A percentile compares a stretch with the other conserved stretches of the same genome.
Evolutionary conservation across 169 alveolate genomes (phyloP).

Genomic region (Theileria equi): DNA sequence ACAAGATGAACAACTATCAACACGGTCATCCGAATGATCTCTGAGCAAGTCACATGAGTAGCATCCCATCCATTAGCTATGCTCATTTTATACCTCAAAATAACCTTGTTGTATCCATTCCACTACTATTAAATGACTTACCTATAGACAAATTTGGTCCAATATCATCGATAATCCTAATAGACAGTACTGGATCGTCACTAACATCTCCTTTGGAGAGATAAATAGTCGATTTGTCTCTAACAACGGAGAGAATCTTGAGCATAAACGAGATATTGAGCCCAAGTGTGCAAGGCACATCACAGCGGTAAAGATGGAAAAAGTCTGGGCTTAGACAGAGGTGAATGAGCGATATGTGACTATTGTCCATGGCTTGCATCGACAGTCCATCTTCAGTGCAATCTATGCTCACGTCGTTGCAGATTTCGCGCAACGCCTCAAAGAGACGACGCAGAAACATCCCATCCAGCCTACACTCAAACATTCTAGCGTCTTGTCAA

Average conservation of each 20-base stretch:
- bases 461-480: slow-evolving; percentile 77
- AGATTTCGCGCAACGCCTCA: slow-evolving; percentile 84
- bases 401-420: slow-evolving; percentile 86
- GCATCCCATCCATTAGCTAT: neutral
- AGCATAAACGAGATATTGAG: slow-evolving; percentile 75
- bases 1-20: neutral
- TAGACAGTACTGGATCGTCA: slow-evolving; percentile 61
- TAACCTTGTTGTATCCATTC: neutral
- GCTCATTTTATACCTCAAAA: neutral
- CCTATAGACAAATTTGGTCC: slow-evolving; percentile 22
- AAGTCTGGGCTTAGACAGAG: slow-evolving; percentile 81
- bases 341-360: slow-evolving; percentile 85
- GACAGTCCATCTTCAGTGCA: slow-evolving; percentile 84
- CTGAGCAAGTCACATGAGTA: neutral
- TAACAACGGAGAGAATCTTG: slow-evolving; percentile 71
- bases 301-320: slow-evolving; percentile 87
- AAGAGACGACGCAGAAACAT: slow-evolving; percentile 70
- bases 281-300: slow-evolving; percentile 75
- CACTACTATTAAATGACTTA: neutral
- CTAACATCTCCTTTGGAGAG: slow-evolving; percentile 69
- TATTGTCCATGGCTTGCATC: slow-evolving; percentile 89
- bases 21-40: neutral
- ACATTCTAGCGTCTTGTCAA: slow-evolving; percentile 51
- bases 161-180: slow-evolving; percentile 40
- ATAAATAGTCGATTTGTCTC: slow-evolving; percentile 70